phyloP scores from a whole-genome alignment of 2,329 filamentous ascomycete species.

The Xylariaceae sp. region DNA sequence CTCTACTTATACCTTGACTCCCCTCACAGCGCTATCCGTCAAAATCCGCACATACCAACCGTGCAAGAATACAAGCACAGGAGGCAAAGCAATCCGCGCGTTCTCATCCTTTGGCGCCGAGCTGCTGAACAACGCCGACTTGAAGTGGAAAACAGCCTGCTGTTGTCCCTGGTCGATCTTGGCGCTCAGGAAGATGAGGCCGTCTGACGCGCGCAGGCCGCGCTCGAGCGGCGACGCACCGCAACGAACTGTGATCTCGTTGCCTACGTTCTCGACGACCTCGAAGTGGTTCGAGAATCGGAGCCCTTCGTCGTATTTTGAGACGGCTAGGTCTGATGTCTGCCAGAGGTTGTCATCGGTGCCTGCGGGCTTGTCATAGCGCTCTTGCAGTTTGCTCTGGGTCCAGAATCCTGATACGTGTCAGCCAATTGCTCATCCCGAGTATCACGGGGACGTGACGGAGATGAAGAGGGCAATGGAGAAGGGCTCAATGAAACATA shows the following conservation, averaged over 20 bases:
- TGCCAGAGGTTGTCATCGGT: conserved; percentile 31
- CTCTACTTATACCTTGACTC: conserved; percentile 23
- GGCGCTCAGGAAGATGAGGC: conserved; percentile 30
- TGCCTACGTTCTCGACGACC: conserved; percentile 29
- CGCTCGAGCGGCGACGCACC: conserved; percentile 29
- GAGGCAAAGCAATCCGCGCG: conserved; percentile 23
- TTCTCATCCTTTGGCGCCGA: conserved; percentile 21
- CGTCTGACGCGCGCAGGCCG: conserved; percentile 30
- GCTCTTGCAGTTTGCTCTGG: conserved; percentile 31
- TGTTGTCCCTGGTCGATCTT: conserved; percentile 29
- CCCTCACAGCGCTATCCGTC: conserved; percentile 24
- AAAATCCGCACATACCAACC: conserved; percentile 31
- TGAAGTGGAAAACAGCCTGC: conserved; percentile 30
- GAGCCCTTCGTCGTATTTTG: conserved; percentile 27
- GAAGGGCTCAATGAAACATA: conserved; percentile 34
- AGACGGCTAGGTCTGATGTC: conserved; percentile 27
- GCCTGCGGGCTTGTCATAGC: conserved; percentile 30
- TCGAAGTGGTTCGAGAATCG: conserved; percentile 34
- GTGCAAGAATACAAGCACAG: conserved; percentile 28
- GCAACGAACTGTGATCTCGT: conserved; percentile 31
- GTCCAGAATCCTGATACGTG: conserved; percentile 42
- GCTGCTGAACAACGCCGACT: conserved; percentile 31
- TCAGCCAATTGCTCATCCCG: conserved; percentile 1
- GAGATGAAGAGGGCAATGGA: neutral
- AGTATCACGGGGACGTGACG: neutral